Conservation (phyloP, 768 basidiomycete genomes). For the Trametes cinnabarina region DNA sequence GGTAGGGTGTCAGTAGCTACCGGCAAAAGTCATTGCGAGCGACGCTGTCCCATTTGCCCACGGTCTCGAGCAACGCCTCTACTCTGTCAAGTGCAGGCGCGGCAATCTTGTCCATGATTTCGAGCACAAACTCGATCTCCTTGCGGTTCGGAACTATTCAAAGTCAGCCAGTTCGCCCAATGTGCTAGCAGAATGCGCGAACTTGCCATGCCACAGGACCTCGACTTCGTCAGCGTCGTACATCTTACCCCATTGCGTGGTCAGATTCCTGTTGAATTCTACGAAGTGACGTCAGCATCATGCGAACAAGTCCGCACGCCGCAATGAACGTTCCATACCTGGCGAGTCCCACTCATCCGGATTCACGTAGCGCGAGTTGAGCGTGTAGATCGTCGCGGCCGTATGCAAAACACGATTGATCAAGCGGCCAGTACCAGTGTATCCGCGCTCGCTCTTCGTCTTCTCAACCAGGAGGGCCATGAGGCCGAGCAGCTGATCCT, state of each 20-base stretch:
- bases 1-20: slow-evolving; percentile 30
- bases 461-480: slow-evolving; percentile 68
- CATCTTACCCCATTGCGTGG: slow-evolving; percentile 74
- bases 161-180: slow-evolving; percentile 16
- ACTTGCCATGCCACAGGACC: slow-evolving; percentile 84
- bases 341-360: slow-evolving; percentile 73
- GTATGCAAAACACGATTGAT: slow-evolving; percentile 75
- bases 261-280: slow-evolving; percentile 67
- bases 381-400: slow-evolving; percentile 70
- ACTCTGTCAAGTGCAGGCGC: slow-evolving; percentile 66
- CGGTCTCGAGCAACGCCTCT: slow-evolving; percentile 55
- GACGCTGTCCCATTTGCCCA: slow-evolving; percentile 59
- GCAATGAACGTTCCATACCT: slow-evolving; percentile 43
- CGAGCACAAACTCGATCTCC: slow-evolving; percentile 79
- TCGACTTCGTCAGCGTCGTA: slow-evolving; percentile 77
- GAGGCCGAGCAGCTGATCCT: slow-evolving; percentile 59
- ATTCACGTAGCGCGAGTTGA: slow-evolving; percentile 81
- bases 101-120: slow-evolving; percentile 69
- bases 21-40: slow-evolving; percentile 84
- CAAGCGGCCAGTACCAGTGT: slow-evolving; percentile 74
- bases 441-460: slow-evolving; percentile 87
- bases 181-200: neutral
- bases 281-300: slow-evolving; percentile 11
- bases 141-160: slow-evolving; percentile 53
- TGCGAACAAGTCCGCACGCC: slow-evolving; percentile 9